A percentile compares a stretch with the other conserved stretches of the same genome.
phyloP scores from a whole-genome alignment of 1,284 basidiomycete genomes.

The Microbotryum saponariae region DNA sequence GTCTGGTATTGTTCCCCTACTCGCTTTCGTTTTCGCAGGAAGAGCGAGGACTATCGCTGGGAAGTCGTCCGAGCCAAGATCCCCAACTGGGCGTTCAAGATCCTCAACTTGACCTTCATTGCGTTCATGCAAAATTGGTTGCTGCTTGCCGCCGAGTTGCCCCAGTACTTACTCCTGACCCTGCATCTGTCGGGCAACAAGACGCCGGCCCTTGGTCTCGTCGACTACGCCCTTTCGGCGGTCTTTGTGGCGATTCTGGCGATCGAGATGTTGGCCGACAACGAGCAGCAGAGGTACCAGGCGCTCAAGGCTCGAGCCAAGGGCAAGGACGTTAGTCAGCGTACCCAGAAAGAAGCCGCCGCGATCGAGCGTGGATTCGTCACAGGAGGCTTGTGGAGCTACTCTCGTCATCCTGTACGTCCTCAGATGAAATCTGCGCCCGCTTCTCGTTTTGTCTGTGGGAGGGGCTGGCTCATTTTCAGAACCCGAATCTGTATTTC shows the following conservation, averaged over 20 bases:
- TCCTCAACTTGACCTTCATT: constrained; percentile 75
- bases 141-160: constrained; percentile 50
- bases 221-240: constrained; percentile 60
- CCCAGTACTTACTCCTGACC: constrained; percentile 50
- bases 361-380: constrained; percentile 75
- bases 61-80: constrained; percentile 61
- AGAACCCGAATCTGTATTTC: not conserved
- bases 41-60: constrained; percentile 90
- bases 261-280: constrained; percentile 75
- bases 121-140: constrained; percentile 70
- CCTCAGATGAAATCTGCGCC: not conserved
- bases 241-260: constrained; percentile 56
- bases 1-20: not conserved
- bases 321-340: constrained; percentile 44
- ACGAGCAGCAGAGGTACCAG: constrained; percentile 77
- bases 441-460: not conserved
- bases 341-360: constrained; percentile 51
- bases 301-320: constrained; percentile 20
- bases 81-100: constrained; percentile 62
- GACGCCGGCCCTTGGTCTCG: constrained; percentile 46
- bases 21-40: constrained; percentile 37
- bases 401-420: constrained; percentile 64
- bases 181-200: constrained; percentile 41
- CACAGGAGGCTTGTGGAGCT: constrained; percentile 75
- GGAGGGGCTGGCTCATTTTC: not conserved